phyloP scores from a whole-genome alignment of 202 grass and related monocot genomes.

The Sporobolus alterniflorus region DNA sequence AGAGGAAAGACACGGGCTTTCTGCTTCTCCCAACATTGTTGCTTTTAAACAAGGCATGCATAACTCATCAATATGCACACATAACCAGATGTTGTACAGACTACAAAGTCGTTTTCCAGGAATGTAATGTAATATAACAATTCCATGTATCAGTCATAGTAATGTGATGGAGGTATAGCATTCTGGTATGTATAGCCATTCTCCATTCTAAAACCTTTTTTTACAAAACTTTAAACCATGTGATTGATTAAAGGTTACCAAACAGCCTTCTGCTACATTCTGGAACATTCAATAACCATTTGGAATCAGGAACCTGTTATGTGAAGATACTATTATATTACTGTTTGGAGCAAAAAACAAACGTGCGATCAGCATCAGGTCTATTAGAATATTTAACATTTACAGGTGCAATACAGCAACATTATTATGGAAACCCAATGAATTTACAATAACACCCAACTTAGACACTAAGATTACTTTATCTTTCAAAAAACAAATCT shows the following conservation, averaged over 20 bases:
- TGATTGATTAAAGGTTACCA: conserved; percentile 1
- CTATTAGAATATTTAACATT: conserved; percentile 27
- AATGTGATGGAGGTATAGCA: neutral
- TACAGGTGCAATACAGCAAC: neutral
- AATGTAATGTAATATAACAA: too few relatives aligned
- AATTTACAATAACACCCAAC: neutral
- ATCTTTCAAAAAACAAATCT: neutral
- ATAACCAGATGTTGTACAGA: too few relatives aligned
- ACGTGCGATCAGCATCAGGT: neutral
- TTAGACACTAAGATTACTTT: neutral
- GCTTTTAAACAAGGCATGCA: too few relatives aligned
- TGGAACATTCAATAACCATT: conserved; percentile 5
- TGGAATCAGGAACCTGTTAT: neutral
- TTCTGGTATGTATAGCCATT: neutral
- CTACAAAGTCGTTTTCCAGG: too few relatives aligned
- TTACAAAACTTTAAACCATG: neutral
- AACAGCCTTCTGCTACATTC: neutral
- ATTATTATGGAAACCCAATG: neutral
- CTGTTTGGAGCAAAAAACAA: neutral
- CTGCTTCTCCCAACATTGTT: too few relatives aligned
- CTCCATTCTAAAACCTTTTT: neutral
- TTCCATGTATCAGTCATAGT: neutral
- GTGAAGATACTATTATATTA: neutral
- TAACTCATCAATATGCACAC: too few relatives aligned
- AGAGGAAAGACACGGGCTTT: too few relatives aligned